These are phyloP conservation scores for Geoglossum cookeanum DNA, from an alignment of 2,329 filamentous ascomycete genomes.

Conservation along the genomic window DNA sequence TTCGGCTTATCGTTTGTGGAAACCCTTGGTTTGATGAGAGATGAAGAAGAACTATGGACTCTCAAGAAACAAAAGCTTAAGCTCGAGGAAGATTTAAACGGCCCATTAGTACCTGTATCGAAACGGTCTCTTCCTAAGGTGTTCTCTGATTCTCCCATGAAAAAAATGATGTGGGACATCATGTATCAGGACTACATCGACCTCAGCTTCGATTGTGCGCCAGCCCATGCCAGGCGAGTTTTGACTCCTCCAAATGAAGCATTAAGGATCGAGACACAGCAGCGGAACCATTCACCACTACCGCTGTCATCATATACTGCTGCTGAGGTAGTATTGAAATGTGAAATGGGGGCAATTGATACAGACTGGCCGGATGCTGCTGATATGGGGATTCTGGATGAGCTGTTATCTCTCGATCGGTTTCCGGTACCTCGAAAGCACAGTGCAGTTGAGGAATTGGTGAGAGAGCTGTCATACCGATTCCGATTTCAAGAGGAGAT, in stretches of 20 bases:
- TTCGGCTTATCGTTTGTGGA: too few species aligned
- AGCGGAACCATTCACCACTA: not conserved
- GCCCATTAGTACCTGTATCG: too few species aligned
- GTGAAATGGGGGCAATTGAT: not conserved
- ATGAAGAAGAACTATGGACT: too few species aligned
- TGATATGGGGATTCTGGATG: not conserved
- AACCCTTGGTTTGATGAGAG: too few species aligned
- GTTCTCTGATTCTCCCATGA: too few species aligned
- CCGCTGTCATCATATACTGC: not conserved
- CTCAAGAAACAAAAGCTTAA: too few species aligned
- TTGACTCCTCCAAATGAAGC: not conserved
- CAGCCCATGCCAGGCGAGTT: not conserved
- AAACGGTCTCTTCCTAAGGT: too few species aligned
- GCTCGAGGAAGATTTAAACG: too few species aligned
- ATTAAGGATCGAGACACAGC: not conserved
- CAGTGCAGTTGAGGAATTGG: not conserved
- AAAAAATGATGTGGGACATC: not conserved
- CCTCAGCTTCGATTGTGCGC: not conserved
- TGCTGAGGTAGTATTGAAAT: not conserved
- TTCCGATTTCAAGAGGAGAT: not conserved
- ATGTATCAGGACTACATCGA: not conserved
- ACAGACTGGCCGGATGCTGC: not conserved
- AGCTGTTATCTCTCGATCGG: not conserved
- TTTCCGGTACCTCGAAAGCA: not conserved
- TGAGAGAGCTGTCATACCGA: not conserved